Conservation (phyloP, 2,329 filamentous ascomycete species). For the Phyllosticta ampelicida region DNA sequence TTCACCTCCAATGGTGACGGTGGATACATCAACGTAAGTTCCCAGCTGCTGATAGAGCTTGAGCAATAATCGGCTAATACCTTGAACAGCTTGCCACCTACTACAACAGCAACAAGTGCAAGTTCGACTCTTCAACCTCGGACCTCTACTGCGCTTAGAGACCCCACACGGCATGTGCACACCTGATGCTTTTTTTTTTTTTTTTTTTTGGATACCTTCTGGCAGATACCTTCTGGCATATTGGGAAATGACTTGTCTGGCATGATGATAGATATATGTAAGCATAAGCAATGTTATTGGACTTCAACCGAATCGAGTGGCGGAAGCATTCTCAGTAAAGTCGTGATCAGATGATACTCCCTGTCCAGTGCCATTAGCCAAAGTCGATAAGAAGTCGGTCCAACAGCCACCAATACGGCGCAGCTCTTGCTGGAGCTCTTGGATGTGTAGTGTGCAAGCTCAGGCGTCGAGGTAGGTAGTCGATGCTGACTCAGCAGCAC, state of each 20-base stretch:
- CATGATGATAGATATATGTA: background rate
- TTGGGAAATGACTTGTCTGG: background rate
- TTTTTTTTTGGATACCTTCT: background rate
- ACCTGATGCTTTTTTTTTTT: no score
- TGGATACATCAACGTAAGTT: constrained; percentile 7
- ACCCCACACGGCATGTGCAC: background rate
- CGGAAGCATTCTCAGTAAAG: background rate
- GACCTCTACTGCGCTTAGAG: constrained; percentile 8
- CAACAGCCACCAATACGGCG: no score
- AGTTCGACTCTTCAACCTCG: constrained; percentile 1
- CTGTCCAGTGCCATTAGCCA: no score
- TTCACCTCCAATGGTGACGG: constrained; percentile 8
- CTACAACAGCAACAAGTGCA: constrained; percentile 7
- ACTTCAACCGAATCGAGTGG: background rate
- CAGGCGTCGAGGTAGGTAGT: background rate
- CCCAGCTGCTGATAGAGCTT: background rate
- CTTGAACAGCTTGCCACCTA: constrained; percentile 1
- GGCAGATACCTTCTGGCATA: background rate
- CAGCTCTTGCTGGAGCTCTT: no score
- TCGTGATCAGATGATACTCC: background rate
- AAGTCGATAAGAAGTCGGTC: no score
- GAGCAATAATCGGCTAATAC: background rate
- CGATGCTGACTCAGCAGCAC: background rate
- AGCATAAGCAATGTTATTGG: background rate
- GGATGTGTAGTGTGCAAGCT: background rate